Evolutionary conservation across 2,329 filamentous ascomycete species (phyloP).

Genomic region (Chalara sp.): DNA sequence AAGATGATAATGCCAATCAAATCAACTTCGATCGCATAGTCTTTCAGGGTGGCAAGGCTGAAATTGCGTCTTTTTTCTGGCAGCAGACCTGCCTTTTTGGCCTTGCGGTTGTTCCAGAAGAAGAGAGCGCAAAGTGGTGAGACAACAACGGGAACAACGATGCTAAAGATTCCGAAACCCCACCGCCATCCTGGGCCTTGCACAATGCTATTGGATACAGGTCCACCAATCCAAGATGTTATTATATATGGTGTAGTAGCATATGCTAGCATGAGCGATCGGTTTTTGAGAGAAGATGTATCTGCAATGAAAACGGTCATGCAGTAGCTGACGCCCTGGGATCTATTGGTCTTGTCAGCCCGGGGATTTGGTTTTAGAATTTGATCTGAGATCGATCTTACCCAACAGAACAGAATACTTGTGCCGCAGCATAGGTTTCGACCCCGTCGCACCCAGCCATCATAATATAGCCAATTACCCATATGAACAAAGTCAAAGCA

Average conservation of each 20-base stretch:
- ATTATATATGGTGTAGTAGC: constrained; percentile 41
- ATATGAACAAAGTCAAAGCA: constrained; percentile 34
- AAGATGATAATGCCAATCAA: constrained; percentile 55
- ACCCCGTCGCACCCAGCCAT: constrained; percentile 57
- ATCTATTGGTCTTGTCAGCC: constrained; percentile 27
- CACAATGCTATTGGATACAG: constrained; percentile 49
- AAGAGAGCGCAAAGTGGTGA: constrained; percentile 52
- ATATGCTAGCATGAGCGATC: constrained; percentile 31
- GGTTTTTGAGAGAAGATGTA: constrained; percentile 56
- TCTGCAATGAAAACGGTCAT: constrained; percentile 56
- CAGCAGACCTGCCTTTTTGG: constrained; percentile 44
- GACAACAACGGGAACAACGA: constrained; percentile 55
- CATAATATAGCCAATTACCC: constrained; percentile 48
- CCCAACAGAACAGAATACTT: constrained; percentile 58
- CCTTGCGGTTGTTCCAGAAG: constrained; percentile 50
- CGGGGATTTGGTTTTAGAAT: no score
- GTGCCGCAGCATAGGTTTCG: constrained; percentile 48
- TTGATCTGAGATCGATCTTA: no score
- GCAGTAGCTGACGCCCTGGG: constrained; percentile 22
- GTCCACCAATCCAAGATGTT: constrained; percentile 55
- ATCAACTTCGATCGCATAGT: constrained; percentile 1
- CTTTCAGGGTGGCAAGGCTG: no score
- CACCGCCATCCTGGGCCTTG: constrained; percentile 53
- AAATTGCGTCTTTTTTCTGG: constrained; percentile 22
- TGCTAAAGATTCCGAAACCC: constrained; percentile 61